Evolutionary conservation across 768 basidiomycete genomes (phyloP).

Genomic region (Dacryopinax primogenitus): DNA sequence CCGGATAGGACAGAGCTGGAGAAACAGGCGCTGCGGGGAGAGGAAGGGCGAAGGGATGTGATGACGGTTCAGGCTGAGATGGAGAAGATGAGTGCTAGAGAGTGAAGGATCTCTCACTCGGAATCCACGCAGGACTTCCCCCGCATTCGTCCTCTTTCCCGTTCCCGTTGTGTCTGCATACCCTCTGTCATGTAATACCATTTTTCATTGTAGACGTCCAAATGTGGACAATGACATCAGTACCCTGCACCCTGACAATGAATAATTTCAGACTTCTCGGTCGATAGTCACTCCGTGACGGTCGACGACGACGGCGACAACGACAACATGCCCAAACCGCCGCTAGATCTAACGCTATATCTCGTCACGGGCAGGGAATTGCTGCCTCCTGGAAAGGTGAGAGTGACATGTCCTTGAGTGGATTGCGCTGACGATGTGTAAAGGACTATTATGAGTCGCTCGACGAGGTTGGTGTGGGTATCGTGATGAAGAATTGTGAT

Average conservation of each 20-base stretch:
- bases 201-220: not conserved
- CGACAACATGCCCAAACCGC: constrained; percentile 17
- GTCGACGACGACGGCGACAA: too few relatives aligned
- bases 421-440: constrained; percentile 1
- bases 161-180: not conserved
- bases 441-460: constrained; percentile 60
- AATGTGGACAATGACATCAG: not conserved
- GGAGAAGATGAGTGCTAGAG: not conserved
- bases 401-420: constrained; percentile 8
- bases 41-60: not conserved
- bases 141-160: not conserved
- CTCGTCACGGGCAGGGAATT: constrained; percentile 74
- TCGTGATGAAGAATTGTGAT: not conserved
- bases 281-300: too few relatives aligned
- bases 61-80: not conserved
- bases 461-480: constrained; percentile 44
- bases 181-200: not conserved
- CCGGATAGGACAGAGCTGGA: not conserved
- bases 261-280: too few relatives aligned
- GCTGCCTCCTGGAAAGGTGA: constrained; percentile 62
- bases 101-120: not conserved
- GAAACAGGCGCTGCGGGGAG: not conserved
- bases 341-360: constrained; percentile 46
- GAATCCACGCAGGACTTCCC: too few relatives aligned
- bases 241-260: too few relatives aligned